Evolutionary conservation across 371 early-diverging fungal species (phyloP).

Genomic region (Smittium mucronatum): DNA sequence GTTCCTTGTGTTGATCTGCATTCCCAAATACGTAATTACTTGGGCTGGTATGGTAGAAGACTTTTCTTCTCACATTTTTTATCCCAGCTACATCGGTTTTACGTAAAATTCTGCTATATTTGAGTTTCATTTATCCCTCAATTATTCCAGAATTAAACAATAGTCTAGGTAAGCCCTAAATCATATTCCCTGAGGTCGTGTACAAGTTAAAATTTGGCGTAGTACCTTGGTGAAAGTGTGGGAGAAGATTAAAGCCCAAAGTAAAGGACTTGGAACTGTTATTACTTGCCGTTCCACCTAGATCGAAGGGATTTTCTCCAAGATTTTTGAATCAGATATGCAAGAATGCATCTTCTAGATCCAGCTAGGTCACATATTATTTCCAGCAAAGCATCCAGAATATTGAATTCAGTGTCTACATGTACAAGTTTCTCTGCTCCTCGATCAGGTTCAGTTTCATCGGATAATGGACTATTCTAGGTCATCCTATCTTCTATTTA

Average conservation of each 20-base stretch:
- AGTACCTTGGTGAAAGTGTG: not conserved
- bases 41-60: conserved; percentile 13
- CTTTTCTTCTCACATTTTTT: conserved; percentile 18
- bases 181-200: not conserved
- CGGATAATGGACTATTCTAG: not conserved
- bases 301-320: not conserved
- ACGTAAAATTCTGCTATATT: not conserved
- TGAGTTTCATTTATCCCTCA: not conserved
- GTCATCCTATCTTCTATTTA: not conserved
- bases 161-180: not conserved
- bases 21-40: not conserved
- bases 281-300: not conserved
- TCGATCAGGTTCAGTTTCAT: not conserved
- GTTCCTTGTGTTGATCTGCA: not conserved
- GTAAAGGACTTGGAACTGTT: not conserved
- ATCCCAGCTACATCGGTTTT: not conserved
- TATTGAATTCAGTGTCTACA: not conserved
- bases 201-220: not conserved
- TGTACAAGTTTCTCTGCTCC: not conserved
- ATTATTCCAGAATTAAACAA: conserved; percentile 2
- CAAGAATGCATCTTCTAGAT: not conserved
- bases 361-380: not conserved
- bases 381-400: not conserved
- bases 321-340: not conserved
- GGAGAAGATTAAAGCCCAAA: not conserved